Evolutionary conservation across 495 filamentous ascomycete genomes (phyloP), one percentile per base, ranked within the genome.

Genomic region (Hypoxylon trugodes): DNA sequence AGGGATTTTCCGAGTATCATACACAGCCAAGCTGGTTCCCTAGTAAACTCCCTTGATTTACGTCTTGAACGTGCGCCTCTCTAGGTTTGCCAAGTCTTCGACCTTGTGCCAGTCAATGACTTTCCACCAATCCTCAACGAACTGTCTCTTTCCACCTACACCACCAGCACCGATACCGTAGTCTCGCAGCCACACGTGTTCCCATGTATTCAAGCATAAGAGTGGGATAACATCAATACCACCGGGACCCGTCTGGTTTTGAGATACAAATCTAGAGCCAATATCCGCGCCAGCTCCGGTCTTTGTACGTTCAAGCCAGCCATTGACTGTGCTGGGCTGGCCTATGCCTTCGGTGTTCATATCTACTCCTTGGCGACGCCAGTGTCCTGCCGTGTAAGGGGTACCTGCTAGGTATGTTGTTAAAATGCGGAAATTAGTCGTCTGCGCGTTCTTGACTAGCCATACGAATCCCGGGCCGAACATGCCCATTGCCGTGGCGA

Each of bases 401-500:
- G 90, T 89, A 45, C 95, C 95, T 55, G 95, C 93, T 56, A 92
- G 83, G 80, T 98, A 98, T 36, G 95, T 98, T 61, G 84, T 82
- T 56, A 98, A 83, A 68, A 97, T 89, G 68, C 87, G 85, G 74
- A 94, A 78, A 50, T 83, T 73, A 48, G 61, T 66, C 30, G 68
- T 62, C 25, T 69, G 66, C 5, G 73, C 73, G 43, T 59, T 68
- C 63, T 85, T 80, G 58, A 96, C 89, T 45, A 98, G 88, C 95
- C 95, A 98, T 65, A 98, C 92, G 79, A 93, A 98, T 50, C 89
- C 95, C 1, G 93, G 92, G 40, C 96, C 96, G 79, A 98, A 98
- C 93, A 98, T 97, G 75, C 86, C 82, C 61, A 84, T 79, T 52
- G 96, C 95, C 4, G 92, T 96, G 53, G 85, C 81, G 61, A 96